Conservation (phyloP, 257 asterid genomes). For the Mentha longifolia region DNA sequence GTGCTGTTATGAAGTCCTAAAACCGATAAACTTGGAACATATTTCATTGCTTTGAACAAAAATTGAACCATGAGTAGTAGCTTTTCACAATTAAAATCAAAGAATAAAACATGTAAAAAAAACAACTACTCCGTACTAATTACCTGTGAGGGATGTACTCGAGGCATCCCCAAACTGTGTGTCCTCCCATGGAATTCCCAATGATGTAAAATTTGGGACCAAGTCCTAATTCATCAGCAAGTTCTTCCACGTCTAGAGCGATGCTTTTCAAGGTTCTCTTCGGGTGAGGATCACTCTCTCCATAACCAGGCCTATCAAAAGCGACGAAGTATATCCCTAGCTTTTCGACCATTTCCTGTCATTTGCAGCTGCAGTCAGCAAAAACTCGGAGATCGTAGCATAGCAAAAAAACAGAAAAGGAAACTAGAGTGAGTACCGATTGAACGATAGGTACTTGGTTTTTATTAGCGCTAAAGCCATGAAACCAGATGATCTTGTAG, state of each 20-base stretch:
- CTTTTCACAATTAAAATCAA: neutral
- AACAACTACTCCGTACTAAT: too few relatives aligned
- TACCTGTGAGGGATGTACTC: conserved; percentile 71
- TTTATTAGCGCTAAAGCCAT: too few relatives aligned
- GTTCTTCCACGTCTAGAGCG: conserved; percentile 73
- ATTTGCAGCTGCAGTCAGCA: conserved; percentile 6
- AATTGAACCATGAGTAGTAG: neutral
- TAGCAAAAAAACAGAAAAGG: too few relatives aligned
- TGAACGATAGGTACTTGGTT: too few relatives aligned
- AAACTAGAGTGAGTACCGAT: too few relatives aligned
- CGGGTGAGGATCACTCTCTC: conserved; percentile 84
- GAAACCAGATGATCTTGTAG: too few relatives aligned
- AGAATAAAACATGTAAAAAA: neutral
- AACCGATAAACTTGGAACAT: too few relatives aligned
- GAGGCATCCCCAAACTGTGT: conserved; percentile 77
- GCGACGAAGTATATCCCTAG: conserved; percentile 63
- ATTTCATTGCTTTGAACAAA: neutral
- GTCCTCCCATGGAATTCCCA: conserved; percentile 81
- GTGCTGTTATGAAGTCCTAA: too few relatives aligned
- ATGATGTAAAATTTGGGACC: conserved; percentile 66
- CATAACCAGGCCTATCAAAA: conserved; percentile 86
- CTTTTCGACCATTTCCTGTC: conserved; percentile 58
- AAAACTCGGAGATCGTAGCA: too few relatives aligned
- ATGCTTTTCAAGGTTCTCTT: conserved; percentile 54
- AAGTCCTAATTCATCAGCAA: conserved; percentile 60